Evolutionary conservation across 139 green algal species (phyloP).

Genomic region (Mychonastes homosphaera): DNA sequence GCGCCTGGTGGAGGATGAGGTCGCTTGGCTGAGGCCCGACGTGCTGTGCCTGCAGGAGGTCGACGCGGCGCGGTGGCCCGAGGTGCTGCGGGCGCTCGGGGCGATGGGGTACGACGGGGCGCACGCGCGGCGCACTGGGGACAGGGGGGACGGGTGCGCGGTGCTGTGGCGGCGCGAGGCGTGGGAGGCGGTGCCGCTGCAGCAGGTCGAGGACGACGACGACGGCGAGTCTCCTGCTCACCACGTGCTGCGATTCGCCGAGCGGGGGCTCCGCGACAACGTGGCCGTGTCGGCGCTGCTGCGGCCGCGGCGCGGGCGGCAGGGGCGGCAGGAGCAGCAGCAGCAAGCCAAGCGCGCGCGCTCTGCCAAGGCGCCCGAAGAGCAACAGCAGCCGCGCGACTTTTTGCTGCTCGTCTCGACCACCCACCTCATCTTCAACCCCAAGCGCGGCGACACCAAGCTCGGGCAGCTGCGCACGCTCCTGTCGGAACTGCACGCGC

Average conservation of each 20-base stretch:
- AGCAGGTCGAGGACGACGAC: conserved; percentile 9
- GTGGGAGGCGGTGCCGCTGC: conserved; percentile 24
- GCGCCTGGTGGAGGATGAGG: conserved; percentile 8
- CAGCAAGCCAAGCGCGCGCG: conserved; percentile 3
- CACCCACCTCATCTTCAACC: conserved; percentile 90
- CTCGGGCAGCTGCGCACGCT: conserved; percentile 34
- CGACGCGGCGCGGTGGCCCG: conserved; percentile 30
- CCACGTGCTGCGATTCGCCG: conserved; percentile 23
- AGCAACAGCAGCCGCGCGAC: not conserved
- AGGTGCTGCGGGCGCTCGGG: conserved; percentile 13
- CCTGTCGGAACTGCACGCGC: not conserved
- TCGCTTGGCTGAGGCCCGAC: conserved; percentile 5
- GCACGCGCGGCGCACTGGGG: conserved; percentile 31
- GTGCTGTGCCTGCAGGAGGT: conserved; percentile 38
- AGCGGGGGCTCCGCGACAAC: conserved; percentile 57
- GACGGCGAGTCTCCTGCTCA: not conserved
- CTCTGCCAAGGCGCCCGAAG: not conserved
- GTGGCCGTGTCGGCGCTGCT: conserved; percentile 53
- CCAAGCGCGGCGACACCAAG: conserved; percentile 75
- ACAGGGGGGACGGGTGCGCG: conserved; percentile 32
- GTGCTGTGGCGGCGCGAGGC: conserved; percentile 26
- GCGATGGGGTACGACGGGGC: conserved; percentile 22
- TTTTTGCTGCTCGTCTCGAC: conserved; percentile 56
- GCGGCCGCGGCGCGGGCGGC: not conserved
- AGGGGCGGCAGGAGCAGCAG: not conserved